Base-by-base conservation (phyloP, 2,329 filamentous ascomycete species). In the Cladophialophora chaetospira region DNA sequence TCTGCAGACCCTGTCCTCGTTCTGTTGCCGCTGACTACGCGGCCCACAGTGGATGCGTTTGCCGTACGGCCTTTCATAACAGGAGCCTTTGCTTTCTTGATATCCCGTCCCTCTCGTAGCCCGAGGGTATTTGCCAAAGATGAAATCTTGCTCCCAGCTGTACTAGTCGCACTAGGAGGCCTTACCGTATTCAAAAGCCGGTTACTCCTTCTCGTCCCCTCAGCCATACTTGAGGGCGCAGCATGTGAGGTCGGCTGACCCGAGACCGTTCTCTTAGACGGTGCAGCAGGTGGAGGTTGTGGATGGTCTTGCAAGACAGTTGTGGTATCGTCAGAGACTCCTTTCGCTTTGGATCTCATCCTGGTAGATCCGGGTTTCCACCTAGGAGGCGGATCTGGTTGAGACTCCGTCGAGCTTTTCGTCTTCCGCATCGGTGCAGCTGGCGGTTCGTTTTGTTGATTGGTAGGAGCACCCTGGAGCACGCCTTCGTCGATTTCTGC, bases 11-110 rank as follows among this genome's bases (percentile, higher is more conserved):
- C 62, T n/a, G 88, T 82, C 2, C 86, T 86, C 70, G 94, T 97
- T 56, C 92, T 83, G 70, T 94, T 96, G 19, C 91, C 92, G 70
- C 91, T 96, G 42, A 96, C 90, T 53, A 93, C 89, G 66, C 92
- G 84, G 15, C 91, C 90, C 35, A 95, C 89, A 52, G 83, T 90
- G 3, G 88, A 84, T 13, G 82, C 77, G 58, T 85, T 85, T 11
- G 87, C 77, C 73, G 68, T 82, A 77, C 73, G 88, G 73, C 74
- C 88, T 79, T 78, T 92, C 67, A 73, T 87, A 72, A 74, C 87
- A 69, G 86, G 88, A 62, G 89, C 88, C 67, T 88, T 90, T 63
- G 88, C 88, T 77, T 91, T 96, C 71, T 91, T 93, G 67, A 95
- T 72, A 67, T 96, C 91, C 67, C 91, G 79, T 46, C 82, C 80